Conservation (phyloP, 2,329 filamentous ascomycete genomes). For the Gremmenia infestans region DNA sequence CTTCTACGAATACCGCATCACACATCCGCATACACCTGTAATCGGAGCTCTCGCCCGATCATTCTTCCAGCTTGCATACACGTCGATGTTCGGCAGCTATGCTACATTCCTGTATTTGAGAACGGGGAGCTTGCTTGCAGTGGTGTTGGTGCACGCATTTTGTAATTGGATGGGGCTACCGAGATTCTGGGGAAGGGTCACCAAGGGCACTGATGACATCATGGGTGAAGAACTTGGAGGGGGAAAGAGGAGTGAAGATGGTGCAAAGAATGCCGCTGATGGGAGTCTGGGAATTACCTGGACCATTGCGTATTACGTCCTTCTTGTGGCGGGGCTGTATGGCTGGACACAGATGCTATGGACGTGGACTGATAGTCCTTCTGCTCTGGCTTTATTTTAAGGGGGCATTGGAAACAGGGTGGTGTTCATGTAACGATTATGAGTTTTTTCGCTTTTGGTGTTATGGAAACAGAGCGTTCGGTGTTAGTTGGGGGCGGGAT, state of each 20-base stretch:
- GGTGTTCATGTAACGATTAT: not conserved
- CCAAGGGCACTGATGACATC: slow-evolving; percentile 33
- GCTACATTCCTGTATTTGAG: slow-evolving; percentile 84
- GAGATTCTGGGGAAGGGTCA: slow-evolving; percentile 74
- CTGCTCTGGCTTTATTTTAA: slow-evolving; percentile 39
- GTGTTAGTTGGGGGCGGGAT: not conserved
- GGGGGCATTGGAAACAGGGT: not conserved
- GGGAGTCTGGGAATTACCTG: slow-evolving; percentile 46
- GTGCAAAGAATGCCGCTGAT: slow-evolving; percentile 21
- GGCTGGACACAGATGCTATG: slow-evolving; percentile 70
- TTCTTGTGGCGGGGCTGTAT: slow-evolving; percentile 67
- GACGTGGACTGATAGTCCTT: slow-evolving; percentile 60
- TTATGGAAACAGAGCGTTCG: not conserved
- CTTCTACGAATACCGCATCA: slow-evolving; percentile 88
- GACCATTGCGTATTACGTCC: slow-evolving; percentile 73
- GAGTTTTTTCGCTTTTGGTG: not conserved
- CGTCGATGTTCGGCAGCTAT: slow-evolving; percentile 88
- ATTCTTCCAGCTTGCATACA: slow-evolving; percentile 81
- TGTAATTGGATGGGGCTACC: slow-evolving; percentile 93
- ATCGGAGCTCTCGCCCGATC: slow-evolving; percentile 63
- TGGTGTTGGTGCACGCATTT: slow-evolving; percentile 74
- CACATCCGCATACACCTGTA: slow-evolving; percentile 65
- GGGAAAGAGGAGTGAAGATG: slow-evolving; percentile 37
- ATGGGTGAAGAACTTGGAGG: slow-evolving; percentile 24
- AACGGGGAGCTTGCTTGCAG: slow-evolving; percentile 73